These are phyloP conservation scores for Starmera amethionina DNA, from an alignment of 805 yeast genomes.

Conservation along the genomic window DNA sequence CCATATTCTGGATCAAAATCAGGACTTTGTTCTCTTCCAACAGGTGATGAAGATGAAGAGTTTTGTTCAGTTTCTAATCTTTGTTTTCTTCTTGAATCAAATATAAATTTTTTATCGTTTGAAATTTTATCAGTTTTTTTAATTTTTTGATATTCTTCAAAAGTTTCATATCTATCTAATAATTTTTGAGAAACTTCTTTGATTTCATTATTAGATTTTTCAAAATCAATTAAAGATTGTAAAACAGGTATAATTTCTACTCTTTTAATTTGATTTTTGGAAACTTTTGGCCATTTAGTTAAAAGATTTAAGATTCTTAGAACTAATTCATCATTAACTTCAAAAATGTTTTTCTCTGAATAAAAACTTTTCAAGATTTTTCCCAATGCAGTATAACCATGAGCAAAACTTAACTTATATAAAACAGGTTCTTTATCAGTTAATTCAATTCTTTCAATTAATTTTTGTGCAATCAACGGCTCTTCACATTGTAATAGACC, in stretches of 20 bases:
- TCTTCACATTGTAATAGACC: slow-evolving; percentile 75
- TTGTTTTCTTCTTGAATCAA: slow-evolving; percentile 13
- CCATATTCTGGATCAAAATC: background rate
- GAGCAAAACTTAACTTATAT: slow-evolving; percentile 58
- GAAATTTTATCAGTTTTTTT: slow-evolving; percentile 38
- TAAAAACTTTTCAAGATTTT: slow-evolving; percentile 37
- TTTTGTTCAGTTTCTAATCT: too few relatives aligned
- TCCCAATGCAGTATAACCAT: slow-evolving; percentile 77
- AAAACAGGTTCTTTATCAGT: slow-evolving; percentile 43
- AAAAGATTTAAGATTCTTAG: slow-evolving; percentile 47
- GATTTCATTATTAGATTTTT: slow-evolving; percentile 19
- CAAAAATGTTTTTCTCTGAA: slow-evolving; percentile 13
- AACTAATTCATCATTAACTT: slow-evolving; percentile 31
- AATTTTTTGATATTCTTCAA: slow-evolving; percentile 79
- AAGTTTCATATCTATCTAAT: slow-evolving; percentile 57
- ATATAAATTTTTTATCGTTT: background rate
- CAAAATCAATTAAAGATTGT: slow-evolving; percentile 23
- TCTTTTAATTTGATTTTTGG: slow-evolving; percentile 66
- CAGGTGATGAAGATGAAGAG: background rate
- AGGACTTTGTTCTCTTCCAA: background rate
- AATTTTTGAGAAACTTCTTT: slow-evolving; percentile 32
- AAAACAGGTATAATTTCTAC: slow-evolving; percentile 65
- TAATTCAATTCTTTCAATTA: slow-evolving; percentile 56
- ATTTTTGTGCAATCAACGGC: slow-evolving; percentile 46
- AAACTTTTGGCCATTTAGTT: slow-evolving; percentile 55